These are phyloP conservation scores for Avena insularis DNA, from an alignment of 176 grass and related monocot genomes.

Conservation along the genomic window DNA sequence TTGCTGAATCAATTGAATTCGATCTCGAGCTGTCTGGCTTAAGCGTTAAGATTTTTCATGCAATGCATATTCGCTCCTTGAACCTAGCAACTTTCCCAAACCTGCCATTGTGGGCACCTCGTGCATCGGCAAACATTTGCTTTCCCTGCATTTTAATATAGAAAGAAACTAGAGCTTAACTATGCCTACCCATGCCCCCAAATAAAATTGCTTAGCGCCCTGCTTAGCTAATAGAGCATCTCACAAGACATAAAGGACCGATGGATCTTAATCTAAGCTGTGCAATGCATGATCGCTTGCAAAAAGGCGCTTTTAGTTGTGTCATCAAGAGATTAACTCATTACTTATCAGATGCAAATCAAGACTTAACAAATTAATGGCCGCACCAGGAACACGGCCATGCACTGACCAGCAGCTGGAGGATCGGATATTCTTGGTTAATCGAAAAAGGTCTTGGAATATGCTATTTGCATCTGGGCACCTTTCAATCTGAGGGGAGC, in stretches of 20 bases:
- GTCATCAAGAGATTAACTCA: not conserved
- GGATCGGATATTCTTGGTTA: conserved; percentile 28
- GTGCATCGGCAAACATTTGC: conserved; percentile 27
- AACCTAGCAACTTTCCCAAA: not conserved
- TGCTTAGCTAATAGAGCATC: conserved; percentile 14
- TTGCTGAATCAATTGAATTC: not conserved
- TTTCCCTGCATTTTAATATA: conserved; percentile 5
- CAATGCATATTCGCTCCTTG: not conserved
- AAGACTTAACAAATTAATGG: not conserved
- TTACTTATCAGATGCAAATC: not conserved
- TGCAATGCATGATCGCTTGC: not conserved
- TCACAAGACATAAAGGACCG: not conserved
- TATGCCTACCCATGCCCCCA: not conserved
- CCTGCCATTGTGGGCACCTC: conserved; percentile 40
- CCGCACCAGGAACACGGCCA: conserved; percentile 29
- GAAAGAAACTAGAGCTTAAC: conserved; percentile 20
- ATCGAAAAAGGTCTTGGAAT: conserved; percentile 9
- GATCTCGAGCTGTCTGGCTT: conserved; percentile 43
- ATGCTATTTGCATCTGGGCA: not conserved
- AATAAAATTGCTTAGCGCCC: not conserved
- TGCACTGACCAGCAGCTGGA: conserved; percentile 16
- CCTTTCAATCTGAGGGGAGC: not conserved
- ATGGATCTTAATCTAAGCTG: conserved; percentile 19
- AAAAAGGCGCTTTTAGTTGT: conserved; percentile 18
- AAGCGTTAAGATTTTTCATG: conserved; percentile 48